A percentile compares a stretch with the other conserved stretches of the same genome.
Conservation (phyloP, 2,329 filamentous ascomycete species). For the Pseudohalonectria lignicola region DNA sequence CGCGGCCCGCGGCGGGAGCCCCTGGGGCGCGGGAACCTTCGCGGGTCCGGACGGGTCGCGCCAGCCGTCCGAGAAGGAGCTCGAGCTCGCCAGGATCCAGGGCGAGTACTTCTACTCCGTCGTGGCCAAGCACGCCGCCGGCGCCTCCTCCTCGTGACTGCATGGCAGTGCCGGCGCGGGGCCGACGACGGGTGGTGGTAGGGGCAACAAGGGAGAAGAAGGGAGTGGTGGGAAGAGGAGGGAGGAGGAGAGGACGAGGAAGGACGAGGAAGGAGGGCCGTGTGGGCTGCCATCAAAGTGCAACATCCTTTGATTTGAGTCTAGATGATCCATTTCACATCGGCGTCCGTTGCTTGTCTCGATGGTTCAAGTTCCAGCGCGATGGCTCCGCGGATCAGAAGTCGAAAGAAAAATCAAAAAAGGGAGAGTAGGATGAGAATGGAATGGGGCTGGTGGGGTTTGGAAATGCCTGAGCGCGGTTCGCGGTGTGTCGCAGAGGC, state of each 20-base stretch:
- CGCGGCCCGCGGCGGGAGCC: constrained; percentile 75
- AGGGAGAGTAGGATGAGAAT: too few species aligned
- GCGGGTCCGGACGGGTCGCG: constrained; percentile 69
- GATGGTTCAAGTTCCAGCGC: too few species aligned
- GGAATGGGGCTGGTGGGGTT: too few species aligned
- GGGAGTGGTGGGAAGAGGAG: neutral
- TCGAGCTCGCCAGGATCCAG: constrained; percentile 70
- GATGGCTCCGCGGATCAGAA: too few species aligned
- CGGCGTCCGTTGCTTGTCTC: too few species aligned
- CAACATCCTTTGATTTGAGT: constrained; percentile 5
- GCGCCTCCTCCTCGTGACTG: too few species aligned
- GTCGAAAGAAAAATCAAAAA: too few species aligned
- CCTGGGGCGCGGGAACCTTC: constrained; percentile 94
- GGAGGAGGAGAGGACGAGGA: constrained; percentile 6
- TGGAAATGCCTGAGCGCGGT: too few species aligned
- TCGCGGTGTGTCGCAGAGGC: too few species aligned
- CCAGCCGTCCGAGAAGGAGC: constrained; percentile 64
- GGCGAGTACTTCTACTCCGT: constrained; percentile 75
- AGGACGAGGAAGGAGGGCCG: constrained; percentile 8
- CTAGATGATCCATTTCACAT: too few species aligned
- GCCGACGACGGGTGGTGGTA: neutral
- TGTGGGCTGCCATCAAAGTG: constrained; percentile 11
- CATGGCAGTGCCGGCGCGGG: constrained; percentile 40
- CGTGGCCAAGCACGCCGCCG: constrained; percentile 55
- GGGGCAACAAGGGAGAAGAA: neutral